Evolutionary conservation across 2,329 filamentous ascomycete species (phyloP), one percentile per base, ranked within the genome.

Genomic region (Akanthomyces muscarius): DNA sequence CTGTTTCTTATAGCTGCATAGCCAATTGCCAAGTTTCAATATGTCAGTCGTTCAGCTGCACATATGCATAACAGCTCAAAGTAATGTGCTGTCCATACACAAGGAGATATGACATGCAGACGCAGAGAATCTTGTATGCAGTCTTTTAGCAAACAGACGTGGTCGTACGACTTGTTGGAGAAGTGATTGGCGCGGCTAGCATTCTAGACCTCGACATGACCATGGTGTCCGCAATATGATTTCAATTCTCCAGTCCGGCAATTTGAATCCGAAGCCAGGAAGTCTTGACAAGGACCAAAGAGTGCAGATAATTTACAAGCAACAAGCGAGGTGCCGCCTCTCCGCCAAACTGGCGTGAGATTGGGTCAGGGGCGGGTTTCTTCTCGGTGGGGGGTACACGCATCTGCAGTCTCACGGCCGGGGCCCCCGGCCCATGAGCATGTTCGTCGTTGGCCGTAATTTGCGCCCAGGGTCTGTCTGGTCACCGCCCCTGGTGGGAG

Each of bases 401-500:
- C 51, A 41, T 54, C 18, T 45, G 25, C 53, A 56, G 45, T 44
- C 53, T 56, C 16, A 30, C 53, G 38, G 38, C 53, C 36, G 23
- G 53, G 28, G 36, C 13, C 18, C 38, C 53, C 38, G 25, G 38
- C 14, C 23, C 16, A 21, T 54, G 18, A 23, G 33, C 48, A 33
- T n/a, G 30, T 30, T 52, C 47, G 51, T 53, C 45, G 45, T 36
- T 54, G 51, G 51, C 51, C 14, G 36, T 54, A 54, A 54, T 41
- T 54, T 54, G 36, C 51, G n/a, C 11, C 21, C 36, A 18, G 51
- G 21, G 30, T 23, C 45, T 8, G 33, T 45, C n/a, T 36, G 33
- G 33, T 36, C 28, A 30, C 28, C 28, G 28, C 28, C 28, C 21
- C 45, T 25, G 21, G 33, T 36, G 33, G 33, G 33, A 36, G 33